Evolutionary conservation across 495 filamentous ascomycete species (phyloP).

Genomic region (Penicillium nucicola): DNA sequence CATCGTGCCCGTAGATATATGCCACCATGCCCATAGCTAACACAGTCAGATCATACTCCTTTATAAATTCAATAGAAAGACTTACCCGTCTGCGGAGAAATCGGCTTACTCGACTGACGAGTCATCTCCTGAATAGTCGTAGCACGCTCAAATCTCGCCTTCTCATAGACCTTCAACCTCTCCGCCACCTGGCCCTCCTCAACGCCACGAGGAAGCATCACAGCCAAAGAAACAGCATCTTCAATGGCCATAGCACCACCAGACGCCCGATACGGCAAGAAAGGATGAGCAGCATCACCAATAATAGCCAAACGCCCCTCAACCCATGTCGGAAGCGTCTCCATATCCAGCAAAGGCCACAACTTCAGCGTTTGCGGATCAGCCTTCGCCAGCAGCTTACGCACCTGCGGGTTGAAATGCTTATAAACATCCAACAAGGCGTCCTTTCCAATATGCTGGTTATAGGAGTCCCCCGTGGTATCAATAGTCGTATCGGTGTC

Average conservation of each 20-base stretch:
- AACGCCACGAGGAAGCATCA: slow-evolving; percentile 47
- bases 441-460: slow-evolving; percentile 42
- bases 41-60: neutral
- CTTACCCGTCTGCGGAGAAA: slow-evolving; percentile 17
- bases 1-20: slow-evolving; percentile 60
- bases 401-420: slow-evolving; percentile 45
- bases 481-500: slow-evolving; percentile 35
- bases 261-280: slow-evolving; percentile 54
- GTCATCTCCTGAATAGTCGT: slow-evolving; percentile 54
- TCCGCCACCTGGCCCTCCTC: slow-evolving; percentile 39
- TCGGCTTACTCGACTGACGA: slow-evolving; percentile 26
- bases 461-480: slow-evolving; percentile 38
- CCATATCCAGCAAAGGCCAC: slow-evolving; percentile 60
- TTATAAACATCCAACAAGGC: slow-evolving; percentile 48
- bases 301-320: slow-evolving; percentile 48
- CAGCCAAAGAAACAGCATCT: slow-evolving; percentile 55
- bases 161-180: slow-evolving; percentile 56
- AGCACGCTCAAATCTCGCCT: slow-evolving; percentile 51
- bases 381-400: slow-evolving; percentile 44
- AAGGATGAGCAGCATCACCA: slow-evolving; percentile 64
- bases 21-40: slow-evolving; percentile 47
- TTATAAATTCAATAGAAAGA: neutral
- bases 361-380: slow-evolving; percentile 50
- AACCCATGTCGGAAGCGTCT: slow-evolving; percentile 50
- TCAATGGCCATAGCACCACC: slow-evolving; percentile 59